phyloP scores from a whole-genome alignment of 768 basidiomycete genomes.

The Suillus paluster region DNA sequence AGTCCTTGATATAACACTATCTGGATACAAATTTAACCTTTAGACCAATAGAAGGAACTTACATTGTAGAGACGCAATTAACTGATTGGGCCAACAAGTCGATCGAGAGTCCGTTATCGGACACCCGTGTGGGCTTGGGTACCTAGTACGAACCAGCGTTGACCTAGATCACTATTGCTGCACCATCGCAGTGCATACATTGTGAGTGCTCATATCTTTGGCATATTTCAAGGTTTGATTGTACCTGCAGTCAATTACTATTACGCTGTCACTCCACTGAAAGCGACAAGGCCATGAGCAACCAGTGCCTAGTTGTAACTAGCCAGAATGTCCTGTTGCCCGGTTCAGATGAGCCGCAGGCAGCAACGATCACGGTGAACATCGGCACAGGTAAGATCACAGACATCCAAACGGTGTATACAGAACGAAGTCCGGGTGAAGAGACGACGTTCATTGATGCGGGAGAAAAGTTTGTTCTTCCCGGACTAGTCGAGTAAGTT shows the following conservation, averaged over 20 bases:
- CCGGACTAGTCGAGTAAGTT: conserved; percentile 80
- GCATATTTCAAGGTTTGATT: too few species aligned
- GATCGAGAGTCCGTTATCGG: not conserved
- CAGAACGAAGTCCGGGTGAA: conserved; percentile 20
- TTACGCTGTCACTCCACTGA: not conserved
- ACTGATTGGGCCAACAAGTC: not conserved
- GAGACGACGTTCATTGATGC: conserved; percentile 46
- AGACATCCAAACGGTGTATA: conserved; percentile 45
- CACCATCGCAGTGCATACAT: not conserved
- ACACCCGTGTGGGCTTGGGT: not conserved
- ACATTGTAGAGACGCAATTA: not conserved
- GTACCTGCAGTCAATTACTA: not conserved
- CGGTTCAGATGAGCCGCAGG: conserved; percentile 47
- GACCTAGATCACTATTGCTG: not conserved
- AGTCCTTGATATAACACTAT: not conserved
- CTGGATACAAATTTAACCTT: not conserved
- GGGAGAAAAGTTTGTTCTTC: conserved; percentile 64
- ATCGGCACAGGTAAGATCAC: conserved; percentile 63
- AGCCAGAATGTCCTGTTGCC: conserved; percentile 63
- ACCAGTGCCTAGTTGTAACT: conserved; percentile 45
- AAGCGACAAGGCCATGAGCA: not conserved
- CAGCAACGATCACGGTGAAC: conserved; percentile 72
- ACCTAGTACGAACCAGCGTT: not conserved
- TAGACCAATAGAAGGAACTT: not conserved
- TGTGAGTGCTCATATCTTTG: not conserved